Base-by-base conservation (phyloP, 2,329 filamentous ascomycete genomes). In the Diaporthe helianthi region DNA sequence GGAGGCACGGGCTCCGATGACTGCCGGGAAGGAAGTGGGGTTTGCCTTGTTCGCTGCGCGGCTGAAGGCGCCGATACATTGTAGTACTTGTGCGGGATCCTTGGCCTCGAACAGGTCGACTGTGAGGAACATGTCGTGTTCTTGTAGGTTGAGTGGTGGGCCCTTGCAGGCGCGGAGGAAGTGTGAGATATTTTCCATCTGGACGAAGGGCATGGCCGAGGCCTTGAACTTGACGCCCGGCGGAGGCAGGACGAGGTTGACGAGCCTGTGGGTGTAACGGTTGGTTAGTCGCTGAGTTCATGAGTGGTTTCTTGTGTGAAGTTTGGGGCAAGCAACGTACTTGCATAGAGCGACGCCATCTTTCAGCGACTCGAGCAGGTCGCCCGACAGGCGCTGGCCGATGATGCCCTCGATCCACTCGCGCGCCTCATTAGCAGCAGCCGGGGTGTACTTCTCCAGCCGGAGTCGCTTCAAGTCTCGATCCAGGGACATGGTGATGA, bases 121-220 rank as follows among this genome's bases (percentile, higher is more conserved):
- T 6, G 96, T 99, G 71, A 98, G 89, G 82, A 99, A 99, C 74
- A 94, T 90, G 80, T 99, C 96, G 83, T 99, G 96, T 54, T 94
- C 90, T 69, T 93, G 94, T 70, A 99, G 89, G 80, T 90, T 94
- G 65, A 99, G 84, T 0, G 96, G 96, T 31, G 92, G 89, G 63
- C 88, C 84, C 80, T 97, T 93, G 83, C 94, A 97, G 71, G 93
- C 94, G 76, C 89, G 90, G 66, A 99, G 89, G 81, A 98, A 99
- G 78, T 97, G 93, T 5, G 94, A 97, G 77, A 99, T 98, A 79
- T 99, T 99, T 80, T 99, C 96, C 94, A 98, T 98, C 81, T 99
- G 96, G 49, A 98, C 95, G 78, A 99, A 99, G 0, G 96, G 96
- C 95, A 98, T 98, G 49, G 89, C 83, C 1, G 94, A 97, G 77